phyloP scores from a whole-genome alignment of 2,329 filamentous ascomycete species.

The Phaeosphaeria sp. region DNA sequence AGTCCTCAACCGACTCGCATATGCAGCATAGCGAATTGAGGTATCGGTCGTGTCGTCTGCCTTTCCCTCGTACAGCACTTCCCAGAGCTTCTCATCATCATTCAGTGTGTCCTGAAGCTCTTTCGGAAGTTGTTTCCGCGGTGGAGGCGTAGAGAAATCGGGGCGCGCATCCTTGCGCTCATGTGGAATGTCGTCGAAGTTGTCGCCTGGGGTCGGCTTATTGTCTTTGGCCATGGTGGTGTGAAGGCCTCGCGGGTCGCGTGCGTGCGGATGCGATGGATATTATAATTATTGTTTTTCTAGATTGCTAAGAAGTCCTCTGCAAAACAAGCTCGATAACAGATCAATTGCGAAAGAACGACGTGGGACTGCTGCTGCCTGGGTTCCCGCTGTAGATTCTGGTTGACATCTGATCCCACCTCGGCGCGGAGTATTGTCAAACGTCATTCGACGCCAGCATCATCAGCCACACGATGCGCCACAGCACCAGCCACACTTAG shows the following conservation, averaged over 20 bases:
- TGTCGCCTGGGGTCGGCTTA: constrained; percentile 21
- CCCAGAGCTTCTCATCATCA: constrained; percentile 75
- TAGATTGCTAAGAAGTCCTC: too few species aligned
- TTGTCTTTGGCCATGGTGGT: constrained; percentile 48
- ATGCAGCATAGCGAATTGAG: constrained; percentile 88
- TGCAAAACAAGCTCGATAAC: too few species aligned
- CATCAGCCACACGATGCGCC: not conserved
- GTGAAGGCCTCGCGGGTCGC: not conserved
- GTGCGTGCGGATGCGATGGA: not conserved
- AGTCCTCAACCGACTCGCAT: constrained; percentile 83
- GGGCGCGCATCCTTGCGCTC: constrained; percentile 53
- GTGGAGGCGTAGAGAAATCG: constrained; percentile 56
- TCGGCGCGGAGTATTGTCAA: not conserved
- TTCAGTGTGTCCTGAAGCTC: constrained; percentile 64
- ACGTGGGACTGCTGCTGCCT: not conserved
- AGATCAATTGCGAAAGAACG: not conserved
- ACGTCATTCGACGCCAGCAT: not conserved
- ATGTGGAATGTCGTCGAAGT: constrained; percentile 48
- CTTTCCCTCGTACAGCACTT: constrained; percentile 78
- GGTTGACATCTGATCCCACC: not conserved
- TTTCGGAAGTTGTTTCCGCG: constrained; percentile 60
- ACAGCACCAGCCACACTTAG: not conserved
- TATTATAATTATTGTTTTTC: too few species aligned
- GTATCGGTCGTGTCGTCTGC: constrained; percentile 82
- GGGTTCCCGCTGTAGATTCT: not conserved